Base-by-base conservation (phyloP, 495 filamentous ascomycete genomes). In the Thozetella sp. region DNA sequence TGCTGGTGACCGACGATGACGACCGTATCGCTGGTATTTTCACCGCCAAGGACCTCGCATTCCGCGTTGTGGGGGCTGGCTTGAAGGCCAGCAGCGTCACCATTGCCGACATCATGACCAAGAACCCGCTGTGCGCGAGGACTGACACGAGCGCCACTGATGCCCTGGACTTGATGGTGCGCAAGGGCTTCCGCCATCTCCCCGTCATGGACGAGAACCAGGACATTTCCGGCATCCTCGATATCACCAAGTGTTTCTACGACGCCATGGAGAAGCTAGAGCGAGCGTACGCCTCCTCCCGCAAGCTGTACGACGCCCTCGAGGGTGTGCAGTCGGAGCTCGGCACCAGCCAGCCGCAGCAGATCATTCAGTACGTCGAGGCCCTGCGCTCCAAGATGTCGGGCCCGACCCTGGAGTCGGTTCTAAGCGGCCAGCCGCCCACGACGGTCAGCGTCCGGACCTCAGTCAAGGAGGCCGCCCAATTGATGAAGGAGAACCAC, bases 131-230 rank as follows among this genome's bases (percentile, higher is more conserved):
- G 27, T 99, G 95, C 68, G 95, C 95, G 9, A 86, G 94, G 69
- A 99, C 95, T 30, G 95, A 99, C 69, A 99, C 95, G 20, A 97
- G 93, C 77, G 95, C 95, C 20, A 99, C 95, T 43, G 95, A 99
- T 77, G 95, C 95, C 23, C 79, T 99, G 59, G 93, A 99, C 71
- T 82, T 99, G 53, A 99, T 99, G 95, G 95, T 99, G 52, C 83
- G 93, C 57, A 99, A 98, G 76, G 95, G 95, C 15, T 99, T 99
- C 80, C 85, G 95, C 66, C 95, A 99, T 84, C 75, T 99, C 61
- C 95, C 95, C 2, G 95, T 99, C 48, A 99, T 99, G 95, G 95
- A 99, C 73, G 95, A 99, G 81, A 97, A 98, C 75, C 94, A 98
- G 71, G 93, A 99, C 70, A 99, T 99, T 58, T 97, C 94, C 19